A percentile compares a stretch with the other conserved stretches of the same genome.
Conservation (phyloP, 2,329 filamentous ascomycete species). For the Canariomyces notabilis region DNA sequence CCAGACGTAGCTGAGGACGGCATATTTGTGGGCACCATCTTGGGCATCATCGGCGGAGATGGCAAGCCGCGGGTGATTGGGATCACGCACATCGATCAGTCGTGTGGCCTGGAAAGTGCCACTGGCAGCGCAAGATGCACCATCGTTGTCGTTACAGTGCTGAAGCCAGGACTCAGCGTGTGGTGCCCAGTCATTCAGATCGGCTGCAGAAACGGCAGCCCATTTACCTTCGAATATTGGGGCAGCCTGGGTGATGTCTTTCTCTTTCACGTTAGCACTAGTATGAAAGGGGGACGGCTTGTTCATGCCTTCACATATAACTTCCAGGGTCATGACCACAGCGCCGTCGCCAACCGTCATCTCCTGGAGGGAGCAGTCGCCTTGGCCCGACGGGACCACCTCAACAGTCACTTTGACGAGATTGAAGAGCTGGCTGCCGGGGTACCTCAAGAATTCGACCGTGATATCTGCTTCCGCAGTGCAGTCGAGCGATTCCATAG, state of each 20-base stretch:
- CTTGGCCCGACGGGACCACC: not conserved
- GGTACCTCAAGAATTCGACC: slow-evolving; percentile 1
- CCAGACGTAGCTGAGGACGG: slow-evolving; percentile 5
- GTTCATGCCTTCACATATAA: not conserved
- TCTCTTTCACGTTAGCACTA: not conserved
- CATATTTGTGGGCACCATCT: not conserved
- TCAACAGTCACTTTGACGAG: slow-evolving; percentile 1
- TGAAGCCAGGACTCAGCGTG: not conserved
- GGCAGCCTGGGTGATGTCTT: not conserved
- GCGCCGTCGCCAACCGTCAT: slow-evolving; percentile 2
- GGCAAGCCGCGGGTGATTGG: not conserved
- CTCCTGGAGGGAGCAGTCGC: not conserved
- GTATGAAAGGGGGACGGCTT: not conserved
- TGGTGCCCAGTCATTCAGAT: not conserved
- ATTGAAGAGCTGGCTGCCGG: not conserved
- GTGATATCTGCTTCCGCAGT: not conserved
- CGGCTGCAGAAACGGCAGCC: not conserved
- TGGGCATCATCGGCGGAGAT: not conserved
- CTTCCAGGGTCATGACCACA: not conserved
- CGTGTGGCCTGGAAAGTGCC: not conserved
- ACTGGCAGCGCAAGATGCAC: not conserved
- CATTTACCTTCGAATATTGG: not conserved
- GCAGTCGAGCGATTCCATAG: slow-evolving; percentile 2
- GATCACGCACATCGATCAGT: slow-evolving; percentile 1
- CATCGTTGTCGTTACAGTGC: not conserved